phyloP scores from a whole-genome alignment of 768 basidiomycete genomes.

The Pholiota molesta region DNA sequence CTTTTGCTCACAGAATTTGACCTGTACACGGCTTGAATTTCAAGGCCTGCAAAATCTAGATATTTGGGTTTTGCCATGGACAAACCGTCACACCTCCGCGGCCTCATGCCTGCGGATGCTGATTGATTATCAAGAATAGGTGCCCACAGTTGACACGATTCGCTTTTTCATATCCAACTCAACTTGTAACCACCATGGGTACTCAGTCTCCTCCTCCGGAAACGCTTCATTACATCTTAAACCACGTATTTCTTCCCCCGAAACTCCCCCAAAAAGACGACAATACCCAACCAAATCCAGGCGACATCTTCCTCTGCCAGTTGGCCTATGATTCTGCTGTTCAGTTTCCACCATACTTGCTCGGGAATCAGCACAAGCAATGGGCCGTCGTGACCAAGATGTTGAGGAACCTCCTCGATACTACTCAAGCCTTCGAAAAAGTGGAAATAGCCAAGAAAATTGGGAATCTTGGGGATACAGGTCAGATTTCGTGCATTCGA shows the following conservation, averaged over 20 bases:
- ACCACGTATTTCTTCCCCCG: not conserved
- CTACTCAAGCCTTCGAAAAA: conserved; percentile 9
- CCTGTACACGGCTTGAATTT: too few relatives aligned
- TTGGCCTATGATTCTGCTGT: conserved; percentile 20
- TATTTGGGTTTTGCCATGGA: too few relatives aligned
- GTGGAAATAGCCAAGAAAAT: not conserved
- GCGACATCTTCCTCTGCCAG: conserved; percentile 30
- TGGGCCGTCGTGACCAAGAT: conserved; percentile 36
- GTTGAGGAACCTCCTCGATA: conserved; percentile 18
- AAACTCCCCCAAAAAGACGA: conserved; percentile 30
- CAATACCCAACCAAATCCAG: not conserved
- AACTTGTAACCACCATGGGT: not conserved
- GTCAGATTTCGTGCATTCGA: conserved; percentile 9
- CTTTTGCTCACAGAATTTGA: too few relatives aligned
- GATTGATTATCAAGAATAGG: not conserved
- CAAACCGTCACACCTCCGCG: too few relatives aligned
- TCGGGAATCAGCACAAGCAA: conserved; percentile 8
- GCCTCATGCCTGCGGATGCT: too few relatives aligned
- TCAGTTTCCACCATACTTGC: conserved; percentile 19
- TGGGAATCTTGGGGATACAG: conserved; percentile 12
- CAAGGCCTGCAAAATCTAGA: too few relatives aligned
- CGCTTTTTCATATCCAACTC: not conserved
- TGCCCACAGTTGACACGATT: not conserved
- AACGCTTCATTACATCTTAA: not conserved
- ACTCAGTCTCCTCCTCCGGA: not conserved